Base-by-base conservation (phyloP, 139 green algal species). In the Eudorina sp. region DNA sequence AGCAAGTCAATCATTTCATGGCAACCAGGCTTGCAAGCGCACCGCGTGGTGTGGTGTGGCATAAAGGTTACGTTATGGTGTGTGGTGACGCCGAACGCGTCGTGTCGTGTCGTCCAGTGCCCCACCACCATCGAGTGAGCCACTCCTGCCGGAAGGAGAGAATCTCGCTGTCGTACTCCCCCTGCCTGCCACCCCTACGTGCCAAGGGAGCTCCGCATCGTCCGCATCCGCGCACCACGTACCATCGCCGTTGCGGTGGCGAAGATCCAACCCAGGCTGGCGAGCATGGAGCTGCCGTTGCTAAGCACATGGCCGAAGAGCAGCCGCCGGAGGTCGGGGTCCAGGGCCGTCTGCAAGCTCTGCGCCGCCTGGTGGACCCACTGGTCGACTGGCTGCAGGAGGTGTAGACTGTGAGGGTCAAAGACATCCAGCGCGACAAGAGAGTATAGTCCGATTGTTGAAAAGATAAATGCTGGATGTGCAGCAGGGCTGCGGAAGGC, bases 381-480 rank as follows among this genome's bases (percentile, higher is more conserved):
- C 3, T 36, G 14, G 29, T 90, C 85, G 2, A 90, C 29, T 6
- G 85, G 51, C 19, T 66, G 74, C 48, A 89, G 84, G 21, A 90
- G 45, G 55, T 84, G 73, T 2, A 41, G 31, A 6, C 40, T 53
- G 34, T 48, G 25, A 0, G 85, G 85, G 41, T 18, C 3, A 48
- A 90, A 90, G 0, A 90, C 75, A 76, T 90, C 85, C 1, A 70
- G 9, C 0, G 85, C 75, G 31, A 86, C 43, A 4, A 27, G 3
- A 16, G 41, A 64, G 79, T 77, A 86, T 3, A 64, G 3, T 5
- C 29, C 2, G 4, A 86, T 29, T 16, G 40, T 45, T 4, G 11
- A 0, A 4, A 36, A 4, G 4, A 86, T 27, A 2, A 77, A 43
- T 2, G 19, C 29, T 4, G 79, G 78, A 46, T 85, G 78, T 27